Evolutionary conservation across 192 early-diverging fungal genomes (phyloP).

Genomic region (Coemansia nantahalensis): DNA sequence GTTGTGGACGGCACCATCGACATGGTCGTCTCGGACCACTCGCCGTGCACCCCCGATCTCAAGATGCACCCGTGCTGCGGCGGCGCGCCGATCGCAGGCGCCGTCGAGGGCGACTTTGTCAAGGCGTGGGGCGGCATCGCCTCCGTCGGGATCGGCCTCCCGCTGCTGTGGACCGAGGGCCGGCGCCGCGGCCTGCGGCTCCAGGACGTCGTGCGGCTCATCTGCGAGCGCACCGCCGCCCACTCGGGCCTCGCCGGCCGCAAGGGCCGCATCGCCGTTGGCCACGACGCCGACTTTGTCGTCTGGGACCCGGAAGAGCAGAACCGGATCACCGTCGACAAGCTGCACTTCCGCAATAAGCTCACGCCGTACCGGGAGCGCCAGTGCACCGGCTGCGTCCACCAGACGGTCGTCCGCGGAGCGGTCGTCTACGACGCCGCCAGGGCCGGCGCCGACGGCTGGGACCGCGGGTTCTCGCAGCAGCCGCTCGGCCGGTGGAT

Average conservation of each 20-base stretch:
- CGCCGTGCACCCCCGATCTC: conserved; percentile 74
- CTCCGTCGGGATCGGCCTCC: conserved; percentile 75
- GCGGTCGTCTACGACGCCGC: conserved; percentile 51
- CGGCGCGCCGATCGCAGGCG: conserved; percentile 11
- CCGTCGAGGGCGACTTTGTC: conserved; percentile 72
- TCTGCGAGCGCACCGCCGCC: conserved; percentile 64
- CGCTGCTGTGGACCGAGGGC: conserved; percentile 76
- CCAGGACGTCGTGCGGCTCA: conserved; percentile 60
- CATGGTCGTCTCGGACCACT: conserved; percentile 81
- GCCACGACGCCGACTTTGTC: conserved; percentile 77
- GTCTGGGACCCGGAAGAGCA: conserved; percentile 71
- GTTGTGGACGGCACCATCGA: conserved; percentile 76
- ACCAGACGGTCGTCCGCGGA: conserved; percentile 72
- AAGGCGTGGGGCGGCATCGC: conserved; percentile 83
- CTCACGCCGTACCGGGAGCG: conserved; percentile 71
- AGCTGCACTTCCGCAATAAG: conserved; percentile 81
- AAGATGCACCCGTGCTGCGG: conserved; percentile 59
- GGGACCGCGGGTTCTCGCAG: conserved; percentile 33
- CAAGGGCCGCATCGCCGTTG: conserved; percentile 68
- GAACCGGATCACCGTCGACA: conserved; percentile 57
- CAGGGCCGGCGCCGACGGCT: conserved; percentile 3
- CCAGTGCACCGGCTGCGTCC: conserved; percentile 60
- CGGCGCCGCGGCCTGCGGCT: conserved; percentile 60
- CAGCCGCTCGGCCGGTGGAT: conserved; percentile 48
- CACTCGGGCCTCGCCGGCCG: conserved; percentile 58